Conservation (phyloP, 495 filamentous ascomycete species). For the Wilcoxina mikolae region DNA sequence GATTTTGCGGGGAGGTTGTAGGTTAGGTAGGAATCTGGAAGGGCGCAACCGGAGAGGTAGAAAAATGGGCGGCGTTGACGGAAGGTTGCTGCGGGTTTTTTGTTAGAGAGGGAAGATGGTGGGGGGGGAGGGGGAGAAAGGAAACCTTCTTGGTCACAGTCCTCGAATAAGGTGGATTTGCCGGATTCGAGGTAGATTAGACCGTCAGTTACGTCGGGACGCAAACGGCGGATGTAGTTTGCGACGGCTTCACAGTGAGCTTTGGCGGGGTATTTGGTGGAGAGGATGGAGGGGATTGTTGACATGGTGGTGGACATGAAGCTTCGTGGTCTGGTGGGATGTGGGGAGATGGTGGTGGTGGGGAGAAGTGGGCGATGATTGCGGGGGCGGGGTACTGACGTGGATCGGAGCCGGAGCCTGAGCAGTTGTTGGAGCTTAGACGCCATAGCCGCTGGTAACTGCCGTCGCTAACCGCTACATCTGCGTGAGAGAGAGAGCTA, state of each 20-base stretch:
- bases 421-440: not conserved
- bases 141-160: conserved; percentile 61
- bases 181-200: conserved; percentile 80
- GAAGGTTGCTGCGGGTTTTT: conserved; percentile 7
- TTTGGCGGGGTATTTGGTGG: conserved; percentile 90
- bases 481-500: too few relatives aligned
- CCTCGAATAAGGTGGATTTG: conserved; percentile 60
- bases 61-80: conserved; percentile 87
- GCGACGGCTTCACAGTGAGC: conserved; percentile 70
- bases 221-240: conserved; percentile 49
- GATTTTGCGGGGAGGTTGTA: conserved; percentile 60
- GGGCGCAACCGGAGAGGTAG: conserved; percentile 78
- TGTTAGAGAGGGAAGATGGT: not conserved
- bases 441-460: not conserved
- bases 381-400: not conserved
- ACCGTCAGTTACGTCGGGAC: conserved; percentile 41
- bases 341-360: not conserved
- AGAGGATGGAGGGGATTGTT: conserved; percentile 33
- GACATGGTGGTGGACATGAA: conserved; percentile 15
- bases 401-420: too few relatives aligned
- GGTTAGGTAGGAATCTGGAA: conserved; percentile 66
- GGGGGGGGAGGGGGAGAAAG: not conserved
- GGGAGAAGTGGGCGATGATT: not conserved
- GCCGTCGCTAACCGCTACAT: too few relatives aligned
- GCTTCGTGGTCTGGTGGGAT: not conserved